Conservation (phyloP, 306 rosid species). For the Bauhinia variegata region DNA sequence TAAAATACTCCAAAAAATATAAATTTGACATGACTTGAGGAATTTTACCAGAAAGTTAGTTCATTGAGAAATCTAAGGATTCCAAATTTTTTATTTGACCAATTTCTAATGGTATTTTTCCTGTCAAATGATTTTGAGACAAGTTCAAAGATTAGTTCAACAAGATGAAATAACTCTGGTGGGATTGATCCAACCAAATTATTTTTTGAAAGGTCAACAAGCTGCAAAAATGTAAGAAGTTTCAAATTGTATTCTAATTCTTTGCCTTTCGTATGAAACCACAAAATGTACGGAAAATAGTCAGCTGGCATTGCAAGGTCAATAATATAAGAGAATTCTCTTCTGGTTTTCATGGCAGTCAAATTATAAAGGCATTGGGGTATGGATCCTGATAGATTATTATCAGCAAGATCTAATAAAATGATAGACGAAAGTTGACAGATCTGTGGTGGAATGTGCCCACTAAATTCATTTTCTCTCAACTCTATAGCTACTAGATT, state of each 20-base stretch:
- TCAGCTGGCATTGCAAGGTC: no score
- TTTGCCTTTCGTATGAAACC: neutral
- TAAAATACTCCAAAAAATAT: fast-evolving
- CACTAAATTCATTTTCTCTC: constrained; percentile 17
- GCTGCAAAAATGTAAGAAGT: neutral
- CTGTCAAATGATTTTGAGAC: neutral
- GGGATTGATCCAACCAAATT: neutral
- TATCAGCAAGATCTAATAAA: constrained; percentile 15
- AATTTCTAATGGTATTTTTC: neutral
- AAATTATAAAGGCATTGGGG: neutral
- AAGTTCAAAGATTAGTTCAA: neutral
- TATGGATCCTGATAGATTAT: constrained; percentile 8
- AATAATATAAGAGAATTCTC: no score
- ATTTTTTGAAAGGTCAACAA: neutral
- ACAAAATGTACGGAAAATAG: neutral
- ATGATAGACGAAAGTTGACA: neutral
- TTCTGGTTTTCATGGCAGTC: neutral
- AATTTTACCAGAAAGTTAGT: neutral
- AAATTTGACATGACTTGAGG: neutral
- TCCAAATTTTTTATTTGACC: neutral
- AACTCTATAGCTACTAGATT: neutral
- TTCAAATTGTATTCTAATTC: neutral
- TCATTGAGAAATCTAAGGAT: neutral
- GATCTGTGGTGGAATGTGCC: neutral
- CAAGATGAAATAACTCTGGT: neutral